Conservation (phyloP, 495 filamentous ascomycete genomes). For the Talaromyces adpressus region DNA sequence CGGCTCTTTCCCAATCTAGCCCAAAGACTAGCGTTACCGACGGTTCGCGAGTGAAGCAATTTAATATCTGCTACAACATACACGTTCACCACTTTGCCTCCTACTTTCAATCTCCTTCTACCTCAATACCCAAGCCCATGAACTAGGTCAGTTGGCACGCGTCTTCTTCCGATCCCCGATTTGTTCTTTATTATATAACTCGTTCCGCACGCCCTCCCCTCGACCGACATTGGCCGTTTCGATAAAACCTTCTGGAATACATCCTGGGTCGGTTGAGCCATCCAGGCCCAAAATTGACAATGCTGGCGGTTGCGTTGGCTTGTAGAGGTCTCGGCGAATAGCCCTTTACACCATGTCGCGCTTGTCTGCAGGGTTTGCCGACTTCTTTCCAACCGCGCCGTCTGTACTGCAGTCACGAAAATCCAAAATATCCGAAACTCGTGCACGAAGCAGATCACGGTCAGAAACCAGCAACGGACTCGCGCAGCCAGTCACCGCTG, state of each 20-base stretch:
- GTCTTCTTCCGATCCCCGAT: background rate
- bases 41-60: background rate
- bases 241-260: background rate
- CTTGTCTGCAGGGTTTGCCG: slow-evolving; percentile 75
- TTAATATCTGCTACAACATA: background rate
- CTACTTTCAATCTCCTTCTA: background rate
- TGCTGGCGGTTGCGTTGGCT: background rate
- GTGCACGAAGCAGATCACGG: slow-evolving; percentile 27
- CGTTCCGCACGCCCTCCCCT: background rate
- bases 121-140: background rate
- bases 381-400: slow-evolving; percentile 86
- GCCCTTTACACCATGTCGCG: slow-evolving; percentile 62
- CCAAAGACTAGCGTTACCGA: background rate
- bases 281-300: background rate
- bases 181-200: background rate
- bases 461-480: slow-evolving; percentile 6
- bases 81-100: background rate
- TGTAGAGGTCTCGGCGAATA: slow-evolving; percentile 4
- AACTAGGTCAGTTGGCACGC: background rate
- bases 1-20: background rate
- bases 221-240: background rate
- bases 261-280: background rate
- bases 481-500: background rate
- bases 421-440: slow-evolving; percentile 33
- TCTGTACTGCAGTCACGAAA: slow-evolving; percentile 54